Percentiles rank a stretch among this genome's conserved stretches.
Conservation (phyloP, 176 grass and related monocot genomes). For the Otatea glauca region DNA sequence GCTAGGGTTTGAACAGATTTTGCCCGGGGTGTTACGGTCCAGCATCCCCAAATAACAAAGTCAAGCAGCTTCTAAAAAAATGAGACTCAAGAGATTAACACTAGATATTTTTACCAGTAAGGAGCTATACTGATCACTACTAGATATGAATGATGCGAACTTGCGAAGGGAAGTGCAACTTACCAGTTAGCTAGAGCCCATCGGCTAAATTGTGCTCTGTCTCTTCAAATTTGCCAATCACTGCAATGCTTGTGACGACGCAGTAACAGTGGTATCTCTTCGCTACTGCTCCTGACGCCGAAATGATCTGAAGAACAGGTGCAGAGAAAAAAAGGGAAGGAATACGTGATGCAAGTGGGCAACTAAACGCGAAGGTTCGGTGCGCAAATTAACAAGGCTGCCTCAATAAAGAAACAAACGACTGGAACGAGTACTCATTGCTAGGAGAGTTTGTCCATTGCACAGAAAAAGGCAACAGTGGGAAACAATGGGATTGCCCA, state of each 20-base stretch:
- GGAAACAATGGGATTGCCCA: conserved; percentile 57
- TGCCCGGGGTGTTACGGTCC: too few relatives aligned
- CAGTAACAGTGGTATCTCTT: conserved; percentile 33
- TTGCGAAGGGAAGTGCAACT: conserved; percentile 1
- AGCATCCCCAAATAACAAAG: too few relatives aligned
- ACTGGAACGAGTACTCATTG: conserved; percentile 33
- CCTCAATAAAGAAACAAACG: neutral
- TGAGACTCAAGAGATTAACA: neutral
- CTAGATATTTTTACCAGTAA: neutral
- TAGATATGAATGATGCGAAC: conserved; percentile 22
- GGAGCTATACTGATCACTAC: neutral
- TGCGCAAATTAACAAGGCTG: neutral
- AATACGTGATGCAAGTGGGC: neutral
- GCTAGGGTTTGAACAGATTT: too few relatives aligned
- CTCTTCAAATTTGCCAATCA: neutral
- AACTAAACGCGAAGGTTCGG: neutral
- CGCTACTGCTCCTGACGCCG: conserved; percentile 31
- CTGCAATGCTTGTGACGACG: conserved; percentile 27
- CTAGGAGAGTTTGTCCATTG: conserved; percentile 34
- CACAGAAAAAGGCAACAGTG: conserved; percentile 55
- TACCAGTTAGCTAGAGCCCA: conserved; percentile 39
- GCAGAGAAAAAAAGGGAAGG: neutral
- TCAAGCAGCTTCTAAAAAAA: neutral
- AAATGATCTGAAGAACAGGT: conserved; percentile 16
- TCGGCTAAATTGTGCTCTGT: neutral